Evolutionary conservation across 1,139 yeast species (phyloP).

Genomic region (Entelexis paramagnoliae): DNA sequence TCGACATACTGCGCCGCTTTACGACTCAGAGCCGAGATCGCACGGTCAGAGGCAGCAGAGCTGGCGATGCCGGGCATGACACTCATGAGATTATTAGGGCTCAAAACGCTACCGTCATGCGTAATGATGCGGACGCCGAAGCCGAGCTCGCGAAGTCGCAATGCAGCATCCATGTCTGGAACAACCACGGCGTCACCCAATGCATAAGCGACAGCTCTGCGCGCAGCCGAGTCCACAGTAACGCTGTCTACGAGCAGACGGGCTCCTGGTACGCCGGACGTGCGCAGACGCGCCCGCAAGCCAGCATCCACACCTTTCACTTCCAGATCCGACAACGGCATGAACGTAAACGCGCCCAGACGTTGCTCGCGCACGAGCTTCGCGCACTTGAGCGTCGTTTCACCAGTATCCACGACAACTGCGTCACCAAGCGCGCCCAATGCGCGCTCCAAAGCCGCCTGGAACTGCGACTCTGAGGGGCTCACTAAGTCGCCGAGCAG

Average conservation of each 20-base stretch:
- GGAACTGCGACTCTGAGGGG: slow-evolving; percentile 68
- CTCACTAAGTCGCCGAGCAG: slow-evolving; percentile 62
- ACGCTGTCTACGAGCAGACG: slow-evolving; percentile 59
- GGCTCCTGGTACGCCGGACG: slow-evolving; percentile 37
- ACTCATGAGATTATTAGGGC: slow-evolving; percentile 82
- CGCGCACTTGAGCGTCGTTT: slow-evolving; percentile 75
- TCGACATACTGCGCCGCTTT: slow-evolving; percentile 42
- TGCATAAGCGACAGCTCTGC: slow-evolving; percentile 69
- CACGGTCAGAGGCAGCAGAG: slow-evolving; percentile 29
- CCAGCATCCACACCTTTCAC: slow-evolving; percentile 31
- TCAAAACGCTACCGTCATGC: slow-evolving; percentile 74
- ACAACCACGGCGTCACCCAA: slow-evolving; percentile 78
- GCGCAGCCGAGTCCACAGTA: slow-evolving; percentile 52
- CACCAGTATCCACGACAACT: slow-evolving; percentile 64
- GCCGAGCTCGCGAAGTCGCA: slow-evolving; percentile 58
- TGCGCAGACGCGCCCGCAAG: slow-evolving; percentile 37
- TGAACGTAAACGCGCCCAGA: slow-evolving; percentile 73
- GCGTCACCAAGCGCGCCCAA: slow-evolving; percentile 76
- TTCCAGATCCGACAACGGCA: slow-evolving; percentile 78
- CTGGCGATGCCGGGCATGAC: slow-evolving; percentile 37
- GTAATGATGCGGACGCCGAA: slow-evolving; percentile 65
- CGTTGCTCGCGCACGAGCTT: slow-evolving; percentile 76
- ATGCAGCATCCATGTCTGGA: slow-evolving; percentile 58
- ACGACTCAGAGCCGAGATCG: slow-evolving; percentile 23
- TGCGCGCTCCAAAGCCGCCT: slow-evolving; percentile 65